These are phyloP conservation scores for Penicillium crustosum DNA, from an alignment of 2,329 filamentous ascomycete genomes.

Conservation along the genomic window DNA sequence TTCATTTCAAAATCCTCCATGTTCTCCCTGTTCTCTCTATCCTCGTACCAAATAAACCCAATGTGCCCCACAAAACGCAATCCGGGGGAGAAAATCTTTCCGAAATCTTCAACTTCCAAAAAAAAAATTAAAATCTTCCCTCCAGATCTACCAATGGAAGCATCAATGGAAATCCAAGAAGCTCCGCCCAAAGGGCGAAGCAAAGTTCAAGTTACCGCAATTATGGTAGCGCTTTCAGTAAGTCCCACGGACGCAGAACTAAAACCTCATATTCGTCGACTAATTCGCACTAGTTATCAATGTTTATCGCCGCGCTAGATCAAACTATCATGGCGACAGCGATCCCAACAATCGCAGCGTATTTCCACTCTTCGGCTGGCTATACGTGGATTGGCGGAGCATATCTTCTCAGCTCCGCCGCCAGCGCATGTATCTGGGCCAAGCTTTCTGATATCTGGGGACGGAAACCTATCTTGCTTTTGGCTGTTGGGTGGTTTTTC, in stretches of 20 bases:
- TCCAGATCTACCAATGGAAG: neutral
- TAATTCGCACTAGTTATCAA: slow-evolving; percentile 24
- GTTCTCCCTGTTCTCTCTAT: no score
- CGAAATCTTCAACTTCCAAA: neutral
- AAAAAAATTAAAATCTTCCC: neutral
- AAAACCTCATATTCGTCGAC: neutral
- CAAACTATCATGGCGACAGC: slow-evolving; percentile 62
- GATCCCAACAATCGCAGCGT: slow-evolving; percentile 58
- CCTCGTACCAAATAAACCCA: neutral
- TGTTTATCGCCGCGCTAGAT: slow-evolving; percentile 41
- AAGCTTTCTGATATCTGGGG: slow-evolving; percentile 60
- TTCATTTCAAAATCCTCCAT: neutral
- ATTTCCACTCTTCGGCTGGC: slow-evolving; percentile 65
- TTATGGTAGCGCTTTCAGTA: slow-evolving; percentile 32
- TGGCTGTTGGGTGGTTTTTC: slow-evolving; percentile 52
- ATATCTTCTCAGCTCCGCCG: slow-evolving; percentile 69
- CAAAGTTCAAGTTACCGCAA: slow-evolving; percentile 25
- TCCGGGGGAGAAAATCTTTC: neutral
- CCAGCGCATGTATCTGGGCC: slow-evolving; percentile 69
- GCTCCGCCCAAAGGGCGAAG: slow-evolving; percentile 14
- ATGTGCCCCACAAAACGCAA: neutral
- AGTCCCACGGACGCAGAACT: neutral
- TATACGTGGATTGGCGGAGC: slow-evolving; percentile 78
- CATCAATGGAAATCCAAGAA: slow-evolving; percentile 19
- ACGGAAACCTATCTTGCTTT: slow-evolving; percentile 54